These are phyloP conservation scores for Ophiosphaerella narmari DNA, from an alignment of 2,329 filamentous ascomycete species.

Conservation along the genomic window DNA sequence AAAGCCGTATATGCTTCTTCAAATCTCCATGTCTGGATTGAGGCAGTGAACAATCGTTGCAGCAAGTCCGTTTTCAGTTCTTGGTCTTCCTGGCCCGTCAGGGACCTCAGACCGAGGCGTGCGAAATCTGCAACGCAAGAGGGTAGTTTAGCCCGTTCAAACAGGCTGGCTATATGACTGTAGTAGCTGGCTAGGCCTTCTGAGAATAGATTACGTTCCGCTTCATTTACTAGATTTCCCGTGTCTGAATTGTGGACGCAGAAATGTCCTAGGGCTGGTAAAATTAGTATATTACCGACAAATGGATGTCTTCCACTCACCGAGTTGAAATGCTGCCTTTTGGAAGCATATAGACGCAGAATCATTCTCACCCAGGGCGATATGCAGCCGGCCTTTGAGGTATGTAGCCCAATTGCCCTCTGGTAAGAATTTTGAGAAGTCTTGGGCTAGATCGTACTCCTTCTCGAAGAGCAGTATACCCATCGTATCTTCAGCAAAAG, in stretches of 20 bases:
- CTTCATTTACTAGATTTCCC: slow-evolving; percentile 68
- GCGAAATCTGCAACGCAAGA: slow-evolving; percentile 86
- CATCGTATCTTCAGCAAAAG: slow-evolving; percentile 49
- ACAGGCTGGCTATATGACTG: slow-evolving; percentile 80
- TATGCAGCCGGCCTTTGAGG: slow-evolving; percentile 77
- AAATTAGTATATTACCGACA: slow-evolving; percentile 17
- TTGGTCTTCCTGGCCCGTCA: slow-evolving; percentile 33
- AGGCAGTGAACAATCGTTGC: slow-evolving; percentile 80
- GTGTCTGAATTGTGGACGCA: slow-evolving; percentile 49
- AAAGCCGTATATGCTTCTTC: slow-evolving; percentile 82
- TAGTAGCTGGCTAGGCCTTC: slow-evolving; percentile 83
- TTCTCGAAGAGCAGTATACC: slow-evolving; percentile 50
- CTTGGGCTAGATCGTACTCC: slow-evolving; percentile 57
- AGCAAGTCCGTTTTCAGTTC: slow-evolving; percentile 61
- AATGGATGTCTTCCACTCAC: slow-evolving; percentile 56
- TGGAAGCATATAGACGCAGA: slow-evolving; percentile 77
- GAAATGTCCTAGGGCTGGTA: slow-evolving; percentile 40
- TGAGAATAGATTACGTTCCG: slow-evolving; percentile 70
- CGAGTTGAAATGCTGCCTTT: slow-evolving; percentile 80
- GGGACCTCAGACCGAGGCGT: slow-evolving; percentile 63
- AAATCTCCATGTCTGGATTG: slow-evolving; percentile 78
- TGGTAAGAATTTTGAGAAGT: slow-evolving; percentile 69
- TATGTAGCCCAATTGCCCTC: slow-evolving; percentile 69
- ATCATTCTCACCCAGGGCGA: slow-evolving; percentile 74
- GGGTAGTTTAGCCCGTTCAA: slow-evolving; percentile 76